phyloP scores from a whole-genome alignment of 139 green algal species.

The Haematococcus lacustris region DNA sequence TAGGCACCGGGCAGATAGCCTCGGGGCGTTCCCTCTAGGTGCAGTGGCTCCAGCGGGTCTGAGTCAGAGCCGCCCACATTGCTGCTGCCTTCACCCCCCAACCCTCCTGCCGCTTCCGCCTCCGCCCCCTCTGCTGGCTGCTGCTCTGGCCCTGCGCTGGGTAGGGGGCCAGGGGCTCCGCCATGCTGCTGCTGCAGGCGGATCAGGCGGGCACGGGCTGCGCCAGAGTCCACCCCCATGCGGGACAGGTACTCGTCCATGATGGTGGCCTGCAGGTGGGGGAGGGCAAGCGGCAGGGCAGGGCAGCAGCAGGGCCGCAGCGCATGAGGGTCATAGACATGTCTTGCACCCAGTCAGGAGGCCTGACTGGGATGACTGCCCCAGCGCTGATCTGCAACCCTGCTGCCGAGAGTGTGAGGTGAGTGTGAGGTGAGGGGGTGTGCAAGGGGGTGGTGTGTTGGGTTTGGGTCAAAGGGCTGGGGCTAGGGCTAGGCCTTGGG shows the following conservation, averaged over 20 bases:
- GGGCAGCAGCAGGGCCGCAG: neutral
- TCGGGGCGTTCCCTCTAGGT: neutral
- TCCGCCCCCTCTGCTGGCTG: too few species aligned
- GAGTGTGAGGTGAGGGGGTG: too few species aligned
- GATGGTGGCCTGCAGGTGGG: slow-evolving; percentile 39
- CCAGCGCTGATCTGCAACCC: neutral
- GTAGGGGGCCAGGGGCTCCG: neutral
- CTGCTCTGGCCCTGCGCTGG: neutral
- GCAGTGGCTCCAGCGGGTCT: neutral
- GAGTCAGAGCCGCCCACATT: neutral
- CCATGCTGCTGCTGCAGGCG: slow-evolving; percentile 6
- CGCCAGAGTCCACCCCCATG: slow-evolving; percentile 66
- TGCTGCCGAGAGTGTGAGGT: neutral
- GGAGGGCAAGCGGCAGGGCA: neutral
- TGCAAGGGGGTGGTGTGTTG: neutral
- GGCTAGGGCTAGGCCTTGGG: neutral
- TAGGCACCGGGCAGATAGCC: neutral
- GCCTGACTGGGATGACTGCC: neutral
- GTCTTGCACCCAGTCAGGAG: neutral
- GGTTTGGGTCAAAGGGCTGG: neutral
- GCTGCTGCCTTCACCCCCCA: neutral
- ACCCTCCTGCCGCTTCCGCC: neutral
- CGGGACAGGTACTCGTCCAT: slow-evolving; percentile 68
- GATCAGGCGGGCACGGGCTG: slow-evolving; percentile 33
- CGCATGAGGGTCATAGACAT: neutral